Evolutionary conservation across 805 yeast species (phyloP).

Genomic region (Lipomyces starkeyi): DNA sequence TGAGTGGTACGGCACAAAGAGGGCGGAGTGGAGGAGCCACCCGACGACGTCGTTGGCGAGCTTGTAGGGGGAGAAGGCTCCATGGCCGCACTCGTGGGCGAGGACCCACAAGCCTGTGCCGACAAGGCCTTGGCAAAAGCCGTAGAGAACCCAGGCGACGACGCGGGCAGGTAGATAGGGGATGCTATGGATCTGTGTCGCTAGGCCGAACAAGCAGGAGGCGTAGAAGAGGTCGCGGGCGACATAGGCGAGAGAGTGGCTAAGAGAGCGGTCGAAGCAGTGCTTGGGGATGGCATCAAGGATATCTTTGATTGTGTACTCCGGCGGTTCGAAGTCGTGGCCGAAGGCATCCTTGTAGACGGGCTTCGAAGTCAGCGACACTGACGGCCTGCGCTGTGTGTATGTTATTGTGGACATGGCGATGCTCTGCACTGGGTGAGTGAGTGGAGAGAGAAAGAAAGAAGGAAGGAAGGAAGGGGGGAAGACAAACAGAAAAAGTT

Average conservation of each 20-base stretch:
- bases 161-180: conserved; percentile 55
- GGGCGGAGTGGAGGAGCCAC: conserved; percentile 79
- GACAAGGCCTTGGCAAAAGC: conserved; percentile 64
- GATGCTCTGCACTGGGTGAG: conserved; percentile 5
- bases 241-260: conserved; percentile 65
- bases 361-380: conserved; percentile 4
- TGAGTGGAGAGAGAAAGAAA: conserved; percentile 5
- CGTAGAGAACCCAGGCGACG: conserved; percentile 63
- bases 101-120: conserved; percentile 83
- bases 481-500: conserved; percentile 1
- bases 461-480: conserved; percentile 2
- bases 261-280: conserved; percentile 69
- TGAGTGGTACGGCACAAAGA: conserved; percentile 83
- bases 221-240: conserved; percentile 62
- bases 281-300: conserved; percentile 72
- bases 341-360: conserved; percentile 51
- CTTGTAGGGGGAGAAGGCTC: conserved; percentile 77
- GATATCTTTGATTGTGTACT: conserved; percentile 75
- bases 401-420: conserved; percentile 27
- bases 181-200: conserved; percentile 59
- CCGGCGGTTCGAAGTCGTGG: conserved; percentile 72
- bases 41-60: conserved; percentile 79
- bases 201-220: conserved; percentile 54
- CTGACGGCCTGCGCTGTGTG: conserved; percentile 6
- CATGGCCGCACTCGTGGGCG: conserved; percentile 93